Evolutionary conservation across 2,329 filamentous ascomycete genomes (phyloP), one percentile per base, ranked within the genome.

Genomic region (Apiospora arundinis): DNA sequence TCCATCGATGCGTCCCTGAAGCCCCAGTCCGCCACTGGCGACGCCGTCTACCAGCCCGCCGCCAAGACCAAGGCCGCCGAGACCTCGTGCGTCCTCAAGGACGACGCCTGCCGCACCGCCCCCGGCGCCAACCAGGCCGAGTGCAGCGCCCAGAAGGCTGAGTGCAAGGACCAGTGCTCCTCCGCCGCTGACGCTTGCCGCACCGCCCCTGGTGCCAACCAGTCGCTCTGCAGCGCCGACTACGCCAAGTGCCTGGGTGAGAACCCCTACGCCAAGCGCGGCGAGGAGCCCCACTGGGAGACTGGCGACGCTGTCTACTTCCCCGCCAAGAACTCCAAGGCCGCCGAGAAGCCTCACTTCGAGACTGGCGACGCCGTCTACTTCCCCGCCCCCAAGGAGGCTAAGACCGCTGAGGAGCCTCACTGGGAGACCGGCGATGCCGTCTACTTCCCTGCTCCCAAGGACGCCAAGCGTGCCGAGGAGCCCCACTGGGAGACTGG

Each of bases 261-360:
- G 32, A 67, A 67, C 65, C 65, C 65, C 65, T 67, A 67, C 65
- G 42, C 65, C 65, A 67, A 67, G 65, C 49, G 23, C 23, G 63
- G 25, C 4, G 25, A 63, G 25, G 25, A 32, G 23, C 23, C n/a
- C 8, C 37, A 44, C 63, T 66, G 25, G 16, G 37, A 66, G 37
- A n/a, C n/a, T 12, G 23, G n/a, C 8, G 63, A 66, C 6, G 23
- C 63, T 21, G 16, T 44, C 37, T 44, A 25, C 63, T 25, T n/a
- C 37, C 37, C 63, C 37, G 37, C 23, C 40, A 23, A 42, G 40
- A 18, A 21, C 5, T n/a, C 52, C 23, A 40, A 40, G 37, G 37
- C 37, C 63, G 40, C 18, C 40, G 63, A 67, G 40, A n/a, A 9
- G 21, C 63, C 63, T n/a, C 37, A 44, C 63, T 67, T 4, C 4